Base-by-base conservation (phyloP, 495 filamentous ascomycete species). In the Physcia stellaris region DNA sequence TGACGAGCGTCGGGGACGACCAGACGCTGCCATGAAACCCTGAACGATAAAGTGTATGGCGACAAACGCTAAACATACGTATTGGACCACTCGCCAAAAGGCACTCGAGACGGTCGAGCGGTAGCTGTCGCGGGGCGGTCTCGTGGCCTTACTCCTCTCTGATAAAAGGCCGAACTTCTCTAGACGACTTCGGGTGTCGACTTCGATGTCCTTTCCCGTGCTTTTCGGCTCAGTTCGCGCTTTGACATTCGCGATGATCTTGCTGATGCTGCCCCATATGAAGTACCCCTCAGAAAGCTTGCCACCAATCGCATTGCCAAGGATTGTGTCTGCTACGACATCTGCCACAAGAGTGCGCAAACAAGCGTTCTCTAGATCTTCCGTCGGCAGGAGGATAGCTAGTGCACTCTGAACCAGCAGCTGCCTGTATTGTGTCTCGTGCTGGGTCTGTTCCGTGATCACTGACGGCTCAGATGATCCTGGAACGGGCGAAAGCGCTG, bases 291-390 rank as follows among this genome's bases (percentile, higher is more conserved):
- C 77, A 51, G 79, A 88, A 42, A 79, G 64, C 52, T 71, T 86
- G 43, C 77, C 82, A 39, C 77, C 75, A 37, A 96, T 60, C 36
- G 73, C 65, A 37, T 81, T 83, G 15, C 82, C 81, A 28, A 98
- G 60, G 15, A 95, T 80, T 55, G 87, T 73, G 47, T 92, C 82
- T 5, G 83, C 82, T 32, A 96, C 61, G 19, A 95, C 73, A 56
- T 95, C 86, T 28, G 75, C 71, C 39, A 95, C 77, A 33, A 98
- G 64, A 6, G 79, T 66, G 13, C 82, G 75, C 49, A 95, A 61
- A 53, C 84, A 93, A 33, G 66, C 71, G 57, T 92, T 95, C 50
- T 86, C 76, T 7, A 96, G 68, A 48, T 96, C 87, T 53, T 95
- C 87, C 13, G 83, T 90, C 4, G 90, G 90, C 23, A 98, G 67